These are phyloP conservation scores for Cucurbita pepo DNA, from an alignment of 306 rosid genomes.

Conservation along the genomic window DNA sequence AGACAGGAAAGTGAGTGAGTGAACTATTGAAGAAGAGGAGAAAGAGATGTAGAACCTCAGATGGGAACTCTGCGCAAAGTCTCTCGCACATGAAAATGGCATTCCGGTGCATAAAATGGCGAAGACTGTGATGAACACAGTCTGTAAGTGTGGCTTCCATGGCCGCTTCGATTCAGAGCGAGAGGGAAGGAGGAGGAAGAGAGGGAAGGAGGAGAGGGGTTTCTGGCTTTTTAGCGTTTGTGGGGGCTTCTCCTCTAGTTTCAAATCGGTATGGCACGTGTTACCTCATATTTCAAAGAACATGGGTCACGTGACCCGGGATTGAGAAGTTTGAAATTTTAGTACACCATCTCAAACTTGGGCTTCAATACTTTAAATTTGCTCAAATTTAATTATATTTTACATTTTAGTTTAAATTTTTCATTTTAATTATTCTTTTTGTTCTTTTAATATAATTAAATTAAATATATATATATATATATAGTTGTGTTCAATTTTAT, in stretches of 20 bases:
- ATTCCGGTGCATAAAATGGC: conserved; percentile 60
- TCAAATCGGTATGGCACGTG: conserved; percentile 38
- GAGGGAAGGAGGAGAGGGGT: background rate
- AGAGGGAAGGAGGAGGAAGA: background rate
- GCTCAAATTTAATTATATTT: too few species aligned
- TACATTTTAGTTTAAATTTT: too few species aligned
- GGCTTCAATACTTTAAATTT: too few species aligned
- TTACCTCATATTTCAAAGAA: conserved; percentile 17
- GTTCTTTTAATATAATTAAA: too few species aligned
- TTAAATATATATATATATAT: too few species aligned
- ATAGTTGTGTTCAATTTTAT: too few species aligned
- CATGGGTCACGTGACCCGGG: conserved; percentile 22
- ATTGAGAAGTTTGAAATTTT: too few species aligned
- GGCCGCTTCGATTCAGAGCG: conserved; percentile 14
- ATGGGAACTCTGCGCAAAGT: conserved; percentile 77
- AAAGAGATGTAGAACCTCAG: conserved; percentile 29
- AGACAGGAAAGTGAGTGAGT: background rate
- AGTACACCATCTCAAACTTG: too few species aligned
- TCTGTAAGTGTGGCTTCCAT: conserved; percentile 77
- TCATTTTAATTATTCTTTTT: too few species aligned
- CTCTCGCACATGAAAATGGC: conserved; percentile 90
- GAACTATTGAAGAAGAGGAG: background rate
- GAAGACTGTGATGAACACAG: conserved; percentile 67
- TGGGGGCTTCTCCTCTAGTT: background rate
- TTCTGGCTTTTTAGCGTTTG: conserved; percentile 8